Evolutionary conservation across 176 grass and related monocot species (phyloP), one percentile per base, ranked within the genome.

Genomic region (Chloris gayana): DNA sequence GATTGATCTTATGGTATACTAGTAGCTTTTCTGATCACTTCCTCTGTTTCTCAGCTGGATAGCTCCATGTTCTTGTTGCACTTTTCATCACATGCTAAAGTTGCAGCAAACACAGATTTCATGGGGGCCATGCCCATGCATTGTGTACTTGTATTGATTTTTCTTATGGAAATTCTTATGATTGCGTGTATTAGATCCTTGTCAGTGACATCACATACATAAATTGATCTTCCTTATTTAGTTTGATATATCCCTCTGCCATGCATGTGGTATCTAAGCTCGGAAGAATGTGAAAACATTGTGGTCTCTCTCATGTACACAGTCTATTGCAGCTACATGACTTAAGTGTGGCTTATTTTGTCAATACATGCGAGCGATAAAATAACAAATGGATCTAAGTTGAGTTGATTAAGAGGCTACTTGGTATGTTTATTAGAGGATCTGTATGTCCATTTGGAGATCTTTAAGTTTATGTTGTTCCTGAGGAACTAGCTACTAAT

Each of bases 71-170:
- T 80, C 31, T 73, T 64, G 44, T 80, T 84, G 63, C 26, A 33
- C 85, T 81, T 89, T 89, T 21, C 35, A 76, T 72, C 87, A 85
- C 82, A 72, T 89, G 83, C 73, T 82, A 82, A 89, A 89, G 77
- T 57, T 81, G 46, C 41, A 76, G 26, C 18, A 62, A 42, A 49
- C 30, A 42, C 59, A 73, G 59, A 72, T 77, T 77, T 77, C 59
- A 66, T 73, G 83, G 70, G 73, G 73, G 65, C 3, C 67, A 80
- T 67, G 63, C 45, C 3, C 66, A 79, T 69, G 77, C 58, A 44
- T 34, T 34, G 13, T 89, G 78, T 89, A 78, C 78, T 81, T 89
- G 34, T 71, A 14, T 50, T 22, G 44, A 72, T 72, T 80, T 72
- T 74, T 72, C 21, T 42, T 67, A 61, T 1, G 24, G 22, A 26